Evolutionary conservation across 2,329 filamentous ascomycete genomes (phyloP), one percentile per base, ranked within the genome.

Genomic region (Mycogone perniciosa): DNA sequence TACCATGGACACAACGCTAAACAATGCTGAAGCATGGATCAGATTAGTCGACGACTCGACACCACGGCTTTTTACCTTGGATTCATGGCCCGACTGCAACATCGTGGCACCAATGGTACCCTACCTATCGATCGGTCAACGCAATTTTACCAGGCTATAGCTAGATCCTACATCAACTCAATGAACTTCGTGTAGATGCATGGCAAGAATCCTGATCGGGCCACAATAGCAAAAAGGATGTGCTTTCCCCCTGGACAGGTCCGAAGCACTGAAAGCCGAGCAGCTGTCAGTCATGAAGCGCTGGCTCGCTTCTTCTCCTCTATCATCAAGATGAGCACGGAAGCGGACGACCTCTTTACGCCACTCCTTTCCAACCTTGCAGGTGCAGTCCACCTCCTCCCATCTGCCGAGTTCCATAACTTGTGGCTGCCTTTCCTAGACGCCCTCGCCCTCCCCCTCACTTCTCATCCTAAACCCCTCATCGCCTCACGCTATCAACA

Each of bases 391-490:
- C 29, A 29, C 3, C 38, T 11, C 5, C 29, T 68, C 29, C 31
- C 39, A 9, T 5, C 6, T 2, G 2, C 31, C 3, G 60, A 60
- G 8, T 59, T 65, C 10, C 35, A 55, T 2, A 8, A 3, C 2
- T 35, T 67, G 1, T 70, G 67, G 67, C 40, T 69, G 2, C 64
- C 64, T 1, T 58, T 68, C 7, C 51, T 69, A 2, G 57, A 44
- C 11, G 41, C 44, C 4, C 51, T 68, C 4, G 26, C 61, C 0
- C 4, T 20, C 6, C 5, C 52, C 4, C 50, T 65, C 29, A 44
- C 51, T 6, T 40, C 46, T 10, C 38, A 48, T 4, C 20, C 46
- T 1, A 45, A 56, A 2, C 33, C 56, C 0, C 47, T 63, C 5
- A 43, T 48, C 8, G 49, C 47, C 0, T 51, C 54, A 6, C 45